A percentile compares a stretch with the other conserved stretches of the same genome.
Conservation (phyloP, 1,139 yeast species). For the Pichia sp. region DNA sequence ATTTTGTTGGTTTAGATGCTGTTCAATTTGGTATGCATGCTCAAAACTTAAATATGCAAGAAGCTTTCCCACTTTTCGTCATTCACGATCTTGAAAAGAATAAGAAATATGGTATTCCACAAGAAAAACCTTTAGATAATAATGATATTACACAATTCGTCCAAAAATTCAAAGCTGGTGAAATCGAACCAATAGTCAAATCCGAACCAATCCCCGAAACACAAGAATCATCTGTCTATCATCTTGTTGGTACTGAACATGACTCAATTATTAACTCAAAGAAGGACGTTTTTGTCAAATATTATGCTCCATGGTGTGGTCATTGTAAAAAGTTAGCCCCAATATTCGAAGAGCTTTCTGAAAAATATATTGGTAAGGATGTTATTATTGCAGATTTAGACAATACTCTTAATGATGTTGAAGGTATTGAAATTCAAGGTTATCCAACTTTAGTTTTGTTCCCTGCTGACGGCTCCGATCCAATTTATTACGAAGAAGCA, state of each 20-base stretch:
- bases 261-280: conserved; percentile 60
- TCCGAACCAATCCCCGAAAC: conserved; percentile 82
- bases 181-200: conserved; percentile 67
- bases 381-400: conserved; percentile 82
- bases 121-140: conserved; percentile 30
- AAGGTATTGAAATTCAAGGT: conserved; percentile 68
- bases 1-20: conserved; percentile 88
- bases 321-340: conserved; percentile 97
- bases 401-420: conserved; percentile 82
- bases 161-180: conserved; percentile 56
- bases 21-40: conserved; percentile 82
- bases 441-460: conserved; percentile 90
- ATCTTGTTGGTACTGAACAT: conserved; percentile 82
- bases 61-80: conserved; percentile 84
- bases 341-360: conserved; percentile 80
- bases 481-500: conserved; percentile 60
- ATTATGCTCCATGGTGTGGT: conserved; percentile 99
- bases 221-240: conserved; percentile 67
- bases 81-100: conserved; percentile 67
- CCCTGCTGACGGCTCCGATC: conserved; percentile 84
- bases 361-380: conserved; percentile 46
- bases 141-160: conserved; percentile 54
- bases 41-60: conserved; percentile 75
- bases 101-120: conserved; percentile 65
- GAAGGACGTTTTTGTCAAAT: conserved; percentile 88